phyloP scores from a whole-genome alignment of 192 early-diverging fungal species.

The Borealophlyctis nickersoniae region DNA sequence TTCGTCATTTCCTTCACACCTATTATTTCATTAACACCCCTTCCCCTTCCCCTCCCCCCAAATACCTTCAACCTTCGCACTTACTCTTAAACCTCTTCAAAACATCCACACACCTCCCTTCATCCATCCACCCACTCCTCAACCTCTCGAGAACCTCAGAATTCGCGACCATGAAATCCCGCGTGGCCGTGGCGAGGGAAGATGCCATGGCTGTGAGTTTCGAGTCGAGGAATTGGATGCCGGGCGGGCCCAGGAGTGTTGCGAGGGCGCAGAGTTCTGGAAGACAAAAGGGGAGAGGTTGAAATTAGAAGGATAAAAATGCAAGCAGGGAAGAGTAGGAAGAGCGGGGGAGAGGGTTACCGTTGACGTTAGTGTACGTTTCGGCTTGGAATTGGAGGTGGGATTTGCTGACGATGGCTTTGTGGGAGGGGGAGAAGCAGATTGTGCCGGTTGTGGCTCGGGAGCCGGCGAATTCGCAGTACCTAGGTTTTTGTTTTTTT shows the following conservation, averaged over 20 bases:
- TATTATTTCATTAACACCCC: neutral
- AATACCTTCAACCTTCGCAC: neutral
- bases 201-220: conserved; percentile 27
- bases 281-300: neutral
- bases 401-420: conserved; percentile 17
- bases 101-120: conserved; percentile 9
- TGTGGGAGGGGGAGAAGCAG: conserved; percentile 18
- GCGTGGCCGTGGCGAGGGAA: neutral
- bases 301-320: neutral
- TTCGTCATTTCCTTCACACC: conserved; percentile 18
- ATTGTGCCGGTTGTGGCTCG: conserved; percentile 24
- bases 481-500: too few relatives aligned
- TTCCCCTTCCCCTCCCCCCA: neutral
- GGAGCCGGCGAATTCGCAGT: conserved; percentile 27
- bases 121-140: conserved; percentile 16
- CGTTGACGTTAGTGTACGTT: conserved; percentile 30
- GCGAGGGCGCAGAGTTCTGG: conserved; percentile 32
- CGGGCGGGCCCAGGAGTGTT: conserved; percentile 34
- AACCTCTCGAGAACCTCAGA: conserved; percentile 17
- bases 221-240: conserved; percentile 36
- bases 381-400: conserved; percentile 27
- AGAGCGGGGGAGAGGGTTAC: neutral
- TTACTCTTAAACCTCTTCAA: conserved; percentile 22
- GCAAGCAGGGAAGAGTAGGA: neutral
- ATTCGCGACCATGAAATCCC: neutral